Evolutionary conservation across 1,284 basidiomycete species (phyloP).

Genomic region (Phaffia rhodozyma): DNA sequence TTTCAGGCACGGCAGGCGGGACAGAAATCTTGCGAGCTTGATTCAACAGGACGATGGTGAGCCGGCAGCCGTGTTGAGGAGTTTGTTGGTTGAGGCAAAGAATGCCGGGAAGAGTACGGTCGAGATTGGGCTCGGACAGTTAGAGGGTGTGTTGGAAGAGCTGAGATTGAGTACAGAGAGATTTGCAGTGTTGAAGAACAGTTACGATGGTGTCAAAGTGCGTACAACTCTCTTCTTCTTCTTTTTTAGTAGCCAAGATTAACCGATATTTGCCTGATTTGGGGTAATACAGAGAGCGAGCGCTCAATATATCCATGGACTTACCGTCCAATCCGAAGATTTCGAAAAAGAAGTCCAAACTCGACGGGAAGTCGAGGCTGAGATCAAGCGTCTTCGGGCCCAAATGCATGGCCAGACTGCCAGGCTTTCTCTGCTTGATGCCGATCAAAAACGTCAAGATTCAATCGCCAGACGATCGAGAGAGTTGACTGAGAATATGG

Average conservation of each 20-base stretch:
- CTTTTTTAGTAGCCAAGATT: not conserved
- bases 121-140: slow-evolving; percentile 53
- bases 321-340: slow-evolving; percentile 82
- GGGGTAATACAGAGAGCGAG: slow-evolving; percentile 54
- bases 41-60: slow-evolving; percentile 1
- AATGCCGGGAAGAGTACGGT: slow-evolving; percentile 53
- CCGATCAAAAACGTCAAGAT: slow-evolving; percentile 64
- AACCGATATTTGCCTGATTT: not conserved
- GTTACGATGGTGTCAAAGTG: slow-evolving; percentile 78
- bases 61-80: slow-evolving; percentile 42
- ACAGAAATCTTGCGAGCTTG: slow-evolving; percentile 19
- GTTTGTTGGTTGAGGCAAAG: slow-evolving; percentile 51
- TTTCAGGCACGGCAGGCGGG: slow-evolving; percentile 29
- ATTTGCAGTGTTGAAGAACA: slow-evolving; percentile 54
- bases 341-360: slow-evolving; percentile 81
- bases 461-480: slow-evolving; percentile 63
- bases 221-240: slow-evolving; percentile 23
- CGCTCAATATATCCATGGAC: slow-evolving; percentile 80
- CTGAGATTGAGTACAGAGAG: slow-evolving; percentile 57
- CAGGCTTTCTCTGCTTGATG: slow-evolving; percentile 65
- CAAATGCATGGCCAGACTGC: slow-evolving; percentile 81
- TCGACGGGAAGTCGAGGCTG: slow-evolving; percentile 78
- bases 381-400: slow-evolving; percentile 71
- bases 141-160: slow-evolving; percentile 58
- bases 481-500: slow-evolving; percentile 63